These are phyloP conservation scores for Phytophthora uliginosa DNA, from an alignment of 352 stramenopile species.

Conservation along the genomic window DNA sequence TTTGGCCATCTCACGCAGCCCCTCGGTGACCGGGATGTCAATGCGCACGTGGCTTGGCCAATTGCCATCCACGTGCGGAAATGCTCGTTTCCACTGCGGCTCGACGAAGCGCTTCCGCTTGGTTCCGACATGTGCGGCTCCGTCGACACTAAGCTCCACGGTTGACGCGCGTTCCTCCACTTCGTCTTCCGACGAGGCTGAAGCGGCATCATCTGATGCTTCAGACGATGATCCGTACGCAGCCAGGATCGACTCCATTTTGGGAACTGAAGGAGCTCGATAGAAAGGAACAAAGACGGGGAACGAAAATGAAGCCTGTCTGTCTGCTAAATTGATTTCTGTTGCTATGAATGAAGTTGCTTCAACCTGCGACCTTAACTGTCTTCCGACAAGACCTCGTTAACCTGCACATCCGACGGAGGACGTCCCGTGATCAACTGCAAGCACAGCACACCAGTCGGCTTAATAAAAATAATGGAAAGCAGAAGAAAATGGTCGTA, in stretches of 20 bases:
- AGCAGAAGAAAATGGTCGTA: conserved; percentile 26
- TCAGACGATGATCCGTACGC: conserved; percentile 49
- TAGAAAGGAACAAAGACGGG: conserved; percentile 30
- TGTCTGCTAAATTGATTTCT: conserved; percentile 8
- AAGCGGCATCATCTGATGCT: conserved; percentile 25
- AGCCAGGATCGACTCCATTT: conserved; percentile 54
- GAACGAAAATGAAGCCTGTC: conserved; percentile 12
- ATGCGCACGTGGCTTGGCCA: conserved; percentile 86
- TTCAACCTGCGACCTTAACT: conserved; percentile 32
- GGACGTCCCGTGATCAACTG: conserved; percentile 78
- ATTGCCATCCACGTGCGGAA: conserved; percentile 83
- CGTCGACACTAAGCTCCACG: background rate
- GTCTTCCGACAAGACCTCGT: conserved; percentile 73
- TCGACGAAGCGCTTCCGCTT: conserved; percentile 61
- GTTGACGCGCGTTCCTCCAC: conserved; percentile 9
- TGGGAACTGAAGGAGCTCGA: conserved; percentile 7
- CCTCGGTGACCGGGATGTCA: conserved; percentile 37
- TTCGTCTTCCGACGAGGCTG: conserved; percentile 29
- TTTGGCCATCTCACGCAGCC: conserved; percentile 37
- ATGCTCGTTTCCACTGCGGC: conserved; percentile 64
- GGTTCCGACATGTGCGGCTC: conserved; percentile 8
- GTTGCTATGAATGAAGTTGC: conserved; percentile 9
- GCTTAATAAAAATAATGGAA: background rate
- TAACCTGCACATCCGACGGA: conserved; percentile 74
- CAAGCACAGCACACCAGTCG: conserved; percentile 3